Evolutionary conservation across 163 green algal genomes (phyloP), one percentile per base, ranked within the genome.

Genomic region (Prototheca stagnorum): DNA sequence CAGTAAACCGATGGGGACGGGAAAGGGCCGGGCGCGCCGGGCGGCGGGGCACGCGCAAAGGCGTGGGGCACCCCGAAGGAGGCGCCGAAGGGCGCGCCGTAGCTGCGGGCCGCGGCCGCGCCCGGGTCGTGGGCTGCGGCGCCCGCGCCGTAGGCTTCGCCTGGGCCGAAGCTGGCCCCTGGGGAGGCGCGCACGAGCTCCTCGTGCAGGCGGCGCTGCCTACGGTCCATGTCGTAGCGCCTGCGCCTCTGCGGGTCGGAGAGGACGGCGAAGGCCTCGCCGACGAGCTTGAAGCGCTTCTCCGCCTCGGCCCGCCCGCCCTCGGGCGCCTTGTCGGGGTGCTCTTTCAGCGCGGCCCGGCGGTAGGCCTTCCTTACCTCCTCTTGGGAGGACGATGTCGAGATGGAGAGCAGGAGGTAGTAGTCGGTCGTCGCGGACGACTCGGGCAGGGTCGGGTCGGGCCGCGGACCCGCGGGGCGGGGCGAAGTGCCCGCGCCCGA

Each of bases 281-380:
- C 73, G 28, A 93, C 68, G 44, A 90, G 70, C 59, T 94, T 93
- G 70, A 95, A 95, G 64, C 92, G 86, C 12, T 78, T 61, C 54
- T 90, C 77, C 5, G 82, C 82, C 2, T 67, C 57, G 2, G 58
- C 49, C 6, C 62, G 48, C 17, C 57, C 45, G 27, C 51, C 62
- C 7, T 39, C 34, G 34, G 35, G 6, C 29, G 39, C 54, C 61
- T 78, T 78, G 57, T 78, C 68, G 12, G 68, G 68, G 47, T 78
- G 68, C 14, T 45, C 52, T 33, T 59, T 61, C 9, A 73, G 58
- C 22, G 68, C 68, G 7, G 52, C 47, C 26, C 43, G 50, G 39
- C 58, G 51, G 42, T 71, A 75, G 0, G 64, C 68, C 46, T 49
- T 5, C 64, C 33, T 11, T 11, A 39, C 33, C 33, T 39, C 33